phyloP scores from a whole-genome alignment of 2,329 filamentous ascomycete genomes.

The Xylaria sp. region DNA sequence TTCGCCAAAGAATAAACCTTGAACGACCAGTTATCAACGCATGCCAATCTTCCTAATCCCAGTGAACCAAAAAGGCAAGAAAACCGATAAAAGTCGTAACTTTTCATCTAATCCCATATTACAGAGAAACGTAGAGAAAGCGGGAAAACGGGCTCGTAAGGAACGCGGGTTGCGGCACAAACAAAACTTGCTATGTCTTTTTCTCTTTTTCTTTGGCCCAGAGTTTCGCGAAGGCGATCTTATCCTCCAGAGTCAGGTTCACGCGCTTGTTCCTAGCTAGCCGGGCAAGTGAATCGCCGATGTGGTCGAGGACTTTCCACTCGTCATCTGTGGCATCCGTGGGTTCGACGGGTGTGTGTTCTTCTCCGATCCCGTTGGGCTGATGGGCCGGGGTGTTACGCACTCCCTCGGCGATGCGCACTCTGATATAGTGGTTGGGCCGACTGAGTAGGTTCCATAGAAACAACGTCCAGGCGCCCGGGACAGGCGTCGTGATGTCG shows the following conservation, averaged over 20 bases:
- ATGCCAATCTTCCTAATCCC: not conserved
- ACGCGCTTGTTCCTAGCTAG: slow-evolving; percentile 89
- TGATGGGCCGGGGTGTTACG: no score
- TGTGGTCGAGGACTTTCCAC: slow-evolving; percentile 72
- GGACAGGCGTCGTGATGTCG: slow-evolving; percentile 90
- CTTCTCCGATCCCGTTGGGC: no score
- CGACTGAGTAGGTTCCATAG: slow-evolving; percentile 85
- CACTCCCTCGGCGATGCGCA: slow-evolving; percentile 83
- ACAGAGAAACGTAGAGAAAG: no score
- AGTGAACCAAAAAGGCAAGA: not conserved
- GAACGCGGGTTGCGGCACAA: no score
- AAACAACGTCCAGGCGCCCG: slow-evolving; percentile 73
- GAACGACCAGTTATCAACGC: no score
- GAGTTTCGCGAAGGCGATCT: slow-evolving; percentile 78
- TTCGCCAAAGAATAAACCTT: no score
- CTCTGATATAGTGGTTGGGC: slow-evolving; percentile 87
- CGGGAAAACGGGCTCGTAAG: not conserved
- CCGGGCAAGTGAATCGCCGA: slow-evolving; percentile 86
- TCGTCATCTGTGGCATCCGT: slow-evolving; percentile 59
- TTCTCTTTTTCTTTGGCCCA: slow-evolving; percentile 55
- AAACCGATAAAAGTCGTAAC: not conserved
- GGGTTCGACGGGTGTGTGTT: no score
- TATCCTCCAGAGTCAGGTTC: slow-evolving; percentile 81
- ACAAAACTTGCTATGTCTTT: slow-evolving; percentile 2
- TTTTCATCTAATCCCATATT: not conserved